phyloP scores from a whole-genome alignment of 1,284 basidiomycete genomes.

The Cutaneotrichosporon sp. region DNA sequence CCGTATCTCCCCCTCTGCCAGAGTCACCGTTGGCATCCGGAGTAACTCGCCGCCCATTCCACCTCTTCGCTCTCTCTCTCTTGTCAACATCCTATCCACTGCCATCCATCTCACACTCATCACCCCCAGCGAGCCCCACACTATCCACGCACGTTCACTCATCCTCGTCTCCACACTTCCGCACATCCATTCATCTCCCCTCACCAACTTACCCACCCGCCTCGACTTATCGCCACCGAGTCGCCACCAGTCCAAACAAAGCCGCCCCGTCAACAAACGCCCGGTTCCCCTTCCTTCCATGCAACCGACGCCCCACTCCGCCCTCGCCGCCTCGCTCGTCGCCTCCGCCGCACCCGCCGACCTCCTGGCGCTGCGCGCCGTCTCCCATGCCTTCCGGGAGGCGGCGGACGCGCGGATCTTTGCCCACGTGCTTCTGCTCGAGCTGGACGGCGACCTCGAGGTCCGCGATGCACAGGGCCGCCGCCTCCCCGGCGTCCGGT shows the following conservation, averaged over 20 bases:
- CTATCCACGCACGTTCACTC: no score
- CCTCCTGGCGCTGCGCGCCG: constrained; percentile 8
- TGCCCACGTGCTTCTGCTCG: constrained; percentile 5
- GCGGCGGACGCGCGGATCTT: constrained; percentile 10
- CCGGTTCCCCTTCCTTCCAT: neutral
- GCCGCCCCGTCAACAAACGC: neutral
- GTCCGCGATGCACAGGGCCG: constrained; percentile 7
- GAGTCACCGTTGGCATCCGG: neutral
- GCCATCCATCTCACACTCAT: neutral
- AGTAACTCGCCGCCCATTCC: neutral
- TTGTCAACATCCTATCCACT: no score
- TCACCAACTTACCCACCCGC: neutral
- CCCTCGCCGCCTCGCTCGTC: constrained; percentile 7
- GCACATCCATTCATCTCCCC: neutral
- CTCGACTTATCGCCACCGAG: no score
- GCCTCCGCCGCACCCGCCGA: constrained; percentile 1
- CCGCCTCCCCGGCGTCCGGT: constrained; percentile 11
- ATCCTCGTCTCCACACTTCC: no score
- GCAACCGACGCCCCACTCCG: neutral
- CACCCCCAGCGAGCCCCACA: neutral
- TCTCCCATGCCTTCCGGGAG: constrained; percentile 6
- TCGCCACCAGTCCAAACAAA: neutral
- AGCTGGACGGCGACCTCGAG: constrained; percentile 9
- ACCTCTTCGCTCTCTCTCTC: neutral
- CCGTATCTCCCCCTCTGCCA: neutral